Percentiles rank a stretch among this genome's conserved stretches.
These are phyloP conservation scores for Gloeopeniophorella convolvens DNA, from an alignment of 768 basidiomycete genomes.

Conservation along the genomic window DNA sequence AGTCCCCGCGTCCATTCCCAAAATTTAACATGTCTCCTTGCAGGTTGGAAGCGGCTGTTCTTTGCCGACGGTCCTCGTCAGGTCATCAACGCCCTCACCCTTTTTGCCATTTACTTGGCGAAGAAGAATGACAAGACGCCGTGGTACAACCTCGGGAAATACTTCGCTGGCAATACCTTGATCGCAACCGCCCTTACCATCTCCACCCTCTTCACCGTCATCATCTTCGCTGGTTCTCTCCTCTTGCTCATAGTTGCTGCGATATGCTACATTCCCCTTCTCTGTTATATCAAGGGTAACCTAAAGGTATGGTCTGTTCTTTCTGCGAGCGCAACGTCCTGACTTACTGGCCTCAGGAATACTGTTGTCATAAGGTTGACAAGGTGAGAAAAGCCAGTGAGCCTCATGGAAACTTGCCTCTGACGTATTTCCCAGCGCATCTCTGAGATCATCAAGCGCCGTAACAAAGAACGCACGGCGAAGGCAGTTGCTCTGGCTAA, in stretches of 20 bases:
- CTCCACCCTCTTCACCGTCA: conserved; percentile 84
- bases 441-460: conserved; percentile 85
- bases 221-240: conserved; percentile 81
- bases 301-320: conserved; percentile 60
- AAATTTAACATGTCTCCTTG: neutral
- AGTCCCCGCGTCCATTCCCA: neutral
- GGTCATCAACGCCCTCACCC: conserved; percentile 93
- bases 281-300: conserved; percentile 95
- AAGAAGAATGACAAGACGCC: conserved; percentile 38
- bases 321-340: conserved; percentile 6
- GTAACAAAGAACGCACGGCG: conserved; percentile 77
- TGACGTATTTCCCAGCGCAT: conserved; percentile 57
- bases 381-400: conserved; percentile 57
- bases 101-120: conserved; percentile 82
- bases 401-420: too few species aligned
- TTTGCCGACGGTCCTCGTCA: conserved; percentile 96
- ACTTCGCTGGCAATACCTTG: conserved; percentile 64
- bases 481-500: conserved; percentile 77
- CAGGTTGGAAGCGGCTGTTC: conserved; percentile 83
- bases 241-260: conserved; percentile 78
- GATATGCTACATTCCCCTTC: conserved; percentile 85
- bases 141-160: conserved; percentile 71
- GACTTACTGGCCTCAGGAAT: conserved; percentile 52
- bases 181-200: conserved; percentile 79
- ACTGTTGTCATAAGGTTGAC: conserved; percentile 98